phyloP scores from a whole-genome alignment of 2,329 filamentous ascomycete genomes.

The Aspergillus piperis region DNA sequence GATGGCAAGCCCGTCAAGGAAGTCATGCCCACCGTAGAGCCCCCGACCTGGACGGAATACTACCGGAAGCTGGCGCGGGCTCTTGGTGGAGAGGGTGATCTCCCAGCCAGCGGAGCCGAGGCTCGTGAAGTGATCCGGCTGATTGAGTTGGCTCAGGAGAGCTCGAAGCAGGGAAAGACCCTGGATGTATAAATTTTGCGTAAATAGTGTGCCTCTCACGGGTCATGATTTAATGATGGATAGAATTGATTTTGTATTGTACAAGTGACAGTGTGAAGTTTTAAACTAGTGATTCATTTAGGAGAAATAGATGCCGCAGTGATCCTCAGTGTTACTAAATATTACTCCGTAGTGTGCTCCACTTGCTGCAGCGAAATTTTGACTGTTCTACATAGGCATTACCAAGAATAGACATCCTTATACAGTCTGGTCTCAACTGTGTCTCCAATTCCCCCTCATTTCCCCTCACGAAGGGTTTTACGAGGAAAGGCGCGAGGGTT shows the following conservation, averaged over 20 bases:
- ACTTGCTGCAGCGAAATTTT: not conserved
- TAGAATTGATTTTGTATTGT: not conserved
- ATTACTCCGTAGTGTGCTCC: not conserved
- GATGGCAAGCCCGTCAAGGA: slow-evolving; percentile 55
- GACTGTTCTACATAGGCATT: too few species aligned
- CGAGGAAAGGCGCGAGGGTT: too few species aligned
- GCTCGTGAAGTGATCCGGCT: slow-evolving; percentile 57
- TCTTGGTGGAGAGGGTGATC: slow-evolving; percentile 52
- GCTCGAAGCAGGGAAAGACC: slow-evolving; percentile 54
- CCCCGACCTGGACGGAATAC: slow-evolving; percentile 68
- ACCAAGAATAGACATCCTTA: too few species aligned
- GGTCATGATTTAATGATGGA: slow-evolving; percentile 4
- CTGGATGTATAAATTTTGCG: slow-evolving; percentile 34
- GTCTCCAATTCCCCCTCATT: too few species aligned
- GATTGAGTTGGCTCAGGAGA: slow-evolving; percentile 58
- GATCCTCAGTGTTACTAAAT: not conserved
- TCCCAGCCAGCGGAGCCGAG: slow-evolving; percentile 57
- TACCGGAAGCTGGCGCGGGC: slow-evolving; percentile 61
- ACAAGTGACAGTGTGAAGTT: not conserved
- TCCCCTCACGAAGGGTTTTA: too few species aligned
- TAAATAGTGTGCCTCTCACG: not conserved
- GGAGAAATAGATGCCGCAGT: not conserved
- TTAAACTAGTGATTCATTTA: not conserved
- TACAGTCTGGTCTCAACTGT: too few species aligned
- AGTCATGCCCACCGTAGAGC: slow-evolving; percentile 60